These are phyloP conservation scores for Auricularia cornea DNA, from an alignment of 768 basidiomycete genomes.

Conservation along the genomic window DNA sequence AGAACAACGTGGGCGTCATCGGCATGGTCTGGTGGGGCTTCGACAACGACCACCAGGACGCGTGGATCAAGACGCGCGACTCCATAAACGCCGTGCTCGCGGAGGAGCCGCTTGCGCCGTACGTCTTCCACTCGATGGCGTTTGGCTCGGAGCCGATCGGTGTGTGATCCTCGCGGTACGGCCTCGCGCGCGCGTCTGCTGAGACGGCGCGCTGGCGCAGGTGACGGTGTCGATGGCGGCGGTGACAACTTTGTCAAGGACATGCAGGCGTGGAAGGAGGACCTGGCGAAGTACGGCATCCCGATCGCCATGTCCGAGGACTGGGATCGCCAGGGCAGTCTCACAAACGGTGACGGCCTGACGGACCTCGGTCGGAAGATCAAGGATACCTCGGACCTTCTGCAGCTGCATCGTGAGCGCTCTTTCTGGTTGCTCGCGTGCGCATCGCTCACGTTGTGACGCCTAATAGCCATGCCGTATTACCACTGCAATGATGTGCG, in stretches of 20 bases:
- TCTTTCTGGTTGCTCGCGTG: background rate
- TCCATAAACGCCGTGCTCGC: constrained; percentile 9
- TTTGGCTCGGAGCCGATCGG: constrained; percentile 14
- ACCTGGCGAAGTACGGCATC: constrained; percentile 9
- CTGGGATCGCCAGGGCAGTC: constrained; percentile 11
- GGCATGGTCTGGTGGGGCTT: constrained; percentile 7
- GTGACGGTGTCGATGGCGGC: constrained; percentile 9
- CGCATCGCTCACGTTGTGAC: background rate
- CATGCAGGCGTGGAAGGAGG: constrained; percentile 3
- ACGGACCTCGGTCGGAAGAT: constrained; percentile 2
- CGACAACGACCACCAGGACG: background rate
- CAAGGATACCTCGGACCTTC: constrained; percentile 8
- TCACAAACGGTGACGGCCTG: constrained; percentile 2
- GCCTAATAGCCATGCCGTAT: background rate
- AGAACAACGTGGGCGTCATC: constrained; percentile 3
- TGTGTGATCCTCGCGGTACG: background rate
- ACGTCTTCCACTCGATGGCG: constrained; percentile 12
- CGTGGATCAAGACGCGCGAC: constrained; percentile 7
- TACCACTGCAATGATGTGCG: background rate
- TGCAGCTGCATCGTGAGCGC: constrained; percentile 10
- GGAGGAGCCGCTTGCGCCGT: constrained; percentile 9
- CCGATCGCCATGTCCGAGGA: constrained; percentile 13
- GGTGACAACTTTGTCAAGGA: constrained; percentile 7
- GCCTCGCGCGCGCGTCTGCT: background rate
- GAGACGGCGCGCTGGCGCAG: background rate